These are phyloP conservation scores for Puccinia polysora DNA, from an alignment of 1,284 basidiomycete species.

Conservation along the genomic window DNA sequence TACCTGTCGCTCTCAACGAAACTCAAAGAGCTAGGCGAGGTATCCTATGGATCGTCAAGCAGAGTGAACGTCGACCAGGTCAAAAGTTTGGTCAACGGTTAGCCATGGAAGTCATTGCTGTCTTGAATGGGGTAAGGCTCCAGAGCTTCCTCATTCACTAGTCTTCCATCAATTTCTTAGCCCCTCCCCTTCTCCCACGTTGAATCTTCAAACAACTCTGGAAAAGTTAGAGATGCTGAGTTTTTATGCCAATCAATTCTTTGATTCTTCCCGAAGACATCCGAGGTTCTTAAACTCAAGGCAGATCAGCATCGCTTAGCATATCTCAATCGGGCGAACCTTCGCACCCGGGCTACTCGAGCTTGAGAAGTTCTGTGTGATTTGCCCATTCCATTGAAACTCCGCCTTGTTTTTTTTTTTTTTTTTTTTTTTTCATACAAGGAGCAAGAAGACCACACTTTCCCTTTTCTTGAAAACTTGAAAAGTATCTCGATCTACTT, in stretches of 20 bases:
- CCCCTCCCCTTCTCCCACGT: too few species aligned
- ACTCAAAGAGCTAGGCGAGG: slow-evolving; percentile 25
- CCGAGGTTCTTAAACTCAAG: slow-evolving; percentile 34
- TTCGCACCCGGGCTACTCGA: slow-evolving; percentile 38
- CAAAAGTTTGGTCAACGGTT: slow-evolving; percentile 36
- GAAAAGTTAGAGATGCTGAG: background rate
- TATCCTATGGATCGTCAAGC: slow-evolving; percentile 40
- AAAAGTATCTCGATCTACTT: too few species aligned
- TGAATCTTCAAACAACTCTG: background rate
- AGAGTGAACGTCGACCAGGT: slow-evolving; percentile 27
- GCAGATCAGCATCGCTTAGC: slow-evolving; percentile 42
- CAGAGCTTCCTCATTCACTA: background rate
- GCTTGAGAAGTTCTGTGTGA: too few species aligned
- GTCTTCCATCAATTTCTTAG: background rate
- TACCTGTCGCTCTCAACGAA: slow-evolving; percentile 37
- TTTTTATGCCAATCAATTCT: background rate
- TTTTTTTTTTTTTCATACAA: too few species aligned
- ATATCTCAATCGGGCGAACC: slow-evolving; percentile 37
- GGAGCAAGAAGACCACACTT: too few species aligned
- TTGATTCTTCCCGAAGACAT: slow-evolving; percentile 16
- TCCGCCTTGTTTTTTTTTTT: too few species aligned
- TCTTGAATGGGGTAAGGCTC: slow-evolving; percentile 26
- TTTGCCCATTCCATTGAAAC: too few species aligned
- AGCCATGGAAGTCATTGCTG: slow-evolving; percentile 40
- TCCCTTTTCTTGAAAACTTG: too few species aligned